Percentiles rank a stretch among this genome's conserved stretches.
These are phyloP conservation scores for Cryptococcus sp. DNA, from an alignment of 1,284 basidiomycete genomes.

Conservation along the genomic window DNA sequence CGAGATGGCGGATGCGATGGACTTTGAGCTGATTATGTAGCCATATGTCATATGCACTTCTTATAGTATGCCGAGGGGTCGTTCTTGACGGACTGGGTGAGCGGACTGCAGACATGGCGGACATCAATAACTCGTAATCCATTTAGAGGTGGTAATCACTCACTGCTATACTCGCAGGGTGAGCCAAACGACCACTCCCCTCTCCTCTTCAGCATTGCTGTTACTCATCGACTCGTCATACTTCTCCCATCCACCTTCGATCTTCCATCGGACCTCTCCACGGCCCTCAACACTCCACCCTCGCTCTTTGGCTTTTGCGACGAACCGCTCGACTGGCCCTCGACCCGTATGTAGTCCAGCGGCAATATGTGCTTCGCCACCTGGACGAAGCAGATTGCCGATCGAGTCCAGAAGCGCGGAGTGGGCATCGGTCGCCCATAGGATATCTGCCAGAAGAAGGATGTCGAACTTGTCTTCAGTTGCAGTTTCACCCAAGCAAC, in stretches of 20 bases:
- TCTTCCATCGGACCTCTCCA: conserved; percentile 36
- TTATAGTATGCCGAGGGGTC: no score
- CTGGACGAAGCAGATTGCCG: conserved; percentile 27
- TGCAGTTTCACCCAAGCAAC: neutral
- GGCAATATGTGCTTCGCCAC: conserved; percentile 42
- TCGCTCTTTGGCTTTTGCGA: conserved; percentile 19
- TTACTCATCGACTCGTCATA: conserved; percentile 6
- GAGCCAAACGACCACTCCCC: conserved; percentile 49
- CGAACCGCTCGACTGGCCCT: conserved; percentile 46
- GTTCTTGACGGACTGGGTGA: no score
- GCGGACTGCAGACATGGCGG: no score
- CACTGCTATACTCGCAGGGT: conserved; percentile 18
- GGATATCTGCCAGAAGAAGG: conserved; percentile 47
- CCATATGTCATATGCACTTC: no score
- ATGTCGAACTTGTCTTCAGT: conserved; percentile 32
- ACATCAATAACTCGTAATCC: neutral
- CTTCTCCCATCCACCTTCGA: conserved; percentile 37
- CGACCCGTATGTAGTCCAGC: conserved; percentile 51
- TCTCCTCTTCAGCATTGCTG: conserved; percentile 37
- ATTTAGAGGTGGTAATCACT: neutral
- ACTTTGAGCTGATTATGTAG: neutral
- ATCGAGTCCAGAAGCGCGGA: conserved; percentile 41
- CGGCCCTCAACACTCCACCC: conserved; percentile 22
- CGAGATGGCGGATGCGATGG: neutral
- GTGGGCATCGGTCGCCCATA: conserved; percentile 47